Percentiles rank a stretch among this genome's conserved stretches.
Conservation (phyloP, 192 early-diverging fungal genomes). For the Coemansia javaensis region DNA sequence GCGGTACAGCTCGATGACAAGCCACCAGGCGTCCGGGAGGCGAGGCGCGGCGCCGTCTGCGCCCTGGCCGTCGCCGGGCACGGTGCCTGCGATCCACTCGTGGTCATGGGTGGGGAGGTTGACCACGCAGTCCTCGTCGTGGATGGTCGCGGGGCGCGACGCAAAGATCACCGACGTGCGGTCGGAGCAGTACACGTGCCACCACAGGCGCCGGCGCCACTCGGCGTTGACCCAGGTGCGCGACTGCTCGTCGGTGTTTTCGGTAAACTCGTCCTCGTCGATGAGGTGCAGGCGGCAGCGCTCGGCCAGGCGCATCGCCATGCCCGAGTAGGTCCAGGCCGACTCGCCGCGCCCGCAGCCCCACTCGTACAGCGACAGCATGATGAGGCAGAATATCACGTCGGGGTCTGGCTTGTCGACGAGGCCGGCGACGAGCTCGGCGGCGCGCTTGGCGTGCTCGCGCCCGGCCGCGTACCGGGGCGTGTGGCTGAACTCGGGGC, state of each 20-base stretch:
- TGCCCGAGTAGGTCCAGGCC: constrained; percentile 49
- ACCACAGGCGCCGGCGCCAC: constrained; percentile 49
- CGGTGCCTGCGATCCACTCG: constrained; percentile 36
- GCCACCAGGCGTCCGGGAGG: constrained; percentile 40
- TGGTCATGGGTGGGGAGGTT: constrained; percentile 43
- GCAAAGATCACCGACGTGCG: constrained; percentile 49
- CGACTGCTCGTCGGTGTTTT: constrained; percentile 33
- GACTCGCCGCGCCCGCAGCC: constrained; percentile 52
- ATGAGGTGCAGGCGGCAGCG: constrained; percentile 44
- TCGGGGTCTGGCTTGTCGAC: constrained; percentile 47
- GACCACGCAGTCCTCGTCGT: constrained; percentile 49
- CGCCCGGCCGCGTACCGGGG: constrained; percentile 47
- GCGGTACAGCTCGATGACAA: constrained; percentile 43
- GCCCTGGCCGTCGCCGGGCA: constrained; percentile 3
- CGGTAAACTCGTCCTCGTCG: constrained; percentile 49
- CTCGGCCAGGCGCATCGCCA: constrained; percentile 47
- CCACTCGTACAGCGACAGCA: constrained; percentile 50
- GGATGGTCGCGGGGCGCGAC: constrained; percentile 43
- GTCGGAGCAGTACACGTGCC: constrained; percentile 43
- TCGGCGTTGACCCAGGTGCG: constrained; percentile 35
- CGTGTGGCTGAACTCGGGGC: constrained; percentile 42
- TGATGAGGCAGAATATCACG: constrained; percentile 38
- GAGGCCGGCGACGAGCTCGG: constrained; percentile 38
- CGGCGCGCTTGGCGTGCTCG: constrained; percentile 43
- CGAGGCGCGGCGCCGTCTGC: neutral